Evolutionary conservation across 192 early-diverging fungal species (phyloP).

Genomic region (Nowakowskiella sp.): DNA sequence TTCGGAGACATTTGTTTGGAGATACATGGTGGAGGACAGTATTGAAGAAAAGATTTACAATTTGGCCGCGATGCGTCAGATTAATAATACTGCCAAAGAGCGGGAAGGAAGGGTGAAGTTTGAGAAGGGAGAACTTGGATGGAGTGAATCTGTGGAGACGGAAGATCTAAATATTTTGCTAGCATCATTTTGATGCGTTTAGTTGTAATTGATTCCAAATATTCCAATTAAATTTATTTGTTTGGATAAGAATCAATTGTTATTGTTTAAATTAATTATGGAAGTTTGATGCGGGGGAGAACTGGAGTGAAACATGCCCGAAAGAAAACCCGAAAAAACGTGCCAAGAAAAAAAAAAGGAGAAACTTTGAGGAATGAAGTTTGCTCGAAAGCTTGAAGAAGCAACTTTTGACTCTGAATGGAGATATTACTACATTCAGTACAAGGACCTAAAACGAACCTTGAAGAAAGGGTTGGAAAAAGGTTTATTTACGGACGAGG

Average conservation of each 20-base stretch:
- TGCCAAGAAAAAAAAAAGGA: no score
- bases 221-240: neutral
- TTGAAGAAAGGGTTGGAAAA: neutral
- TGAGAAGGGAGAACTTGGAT: no score
- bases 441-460: neutral
- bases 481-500: neutral
- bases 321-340: neutral
- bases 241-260: neutral
- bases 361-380: no score
- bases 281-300: neutral
- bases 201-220: neutral
- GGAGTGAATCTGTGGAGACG: no score
- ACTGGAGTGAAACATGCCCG: neutral
- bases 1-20: conserved; percentile 37
- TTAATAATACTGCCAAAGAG: no score
- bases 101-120: no score
- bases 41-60: conserved; percentile 34
- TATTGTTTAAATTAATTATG: neutral
- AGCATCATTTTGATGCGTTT: neutral
- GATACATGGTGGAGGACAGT: conserved; percentile 36
- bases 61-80: no score
- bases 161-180: neutral
- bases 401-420: conserved; percentile 5
- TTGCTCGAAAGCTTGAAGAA: conserved; percentile 5
- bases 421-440: conserved; percentile 3